Conservation (phyloP, 345 rosid genomes). For the Cardamine occulta region DNA sequence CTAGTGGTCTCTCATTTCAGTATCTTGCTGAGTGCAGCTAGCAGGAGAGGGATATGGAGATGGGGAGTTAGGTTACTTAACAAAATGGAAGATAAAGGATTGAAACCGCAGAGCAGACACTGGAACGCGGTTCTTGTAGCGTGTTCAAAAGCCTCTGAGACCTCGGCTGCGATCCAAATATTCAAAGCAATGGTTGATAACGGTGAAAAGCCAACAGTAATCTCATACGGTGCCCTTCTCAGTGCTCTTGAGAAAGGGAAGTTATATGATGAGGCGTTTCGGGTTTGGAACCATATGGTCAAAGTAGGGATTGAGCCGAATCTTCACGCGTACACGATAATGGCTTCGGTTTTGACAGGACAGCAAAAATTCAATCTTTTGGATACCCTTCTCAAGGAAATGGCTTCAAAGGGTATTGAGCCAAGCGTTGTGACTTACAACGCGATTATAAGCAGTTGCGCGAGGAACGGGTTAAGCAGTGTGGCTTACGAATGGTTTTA, state of each 20-base stretch:
- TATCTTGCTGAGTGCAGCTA: conserved; percentile 71
- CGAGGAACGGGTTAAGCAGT: conserved; percentile 58
- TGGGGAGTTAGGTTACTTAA: conserved; percentile 80
- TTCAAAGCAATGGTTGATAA: conserved; percentile 85
- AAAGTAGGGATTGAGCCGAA: conserved; percentile 78
- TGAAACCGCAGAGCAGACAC: conserved; percentile 75
- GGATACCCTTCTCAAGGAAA: conserved; percentile 66
- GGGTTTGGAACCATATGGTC: conserved; percentile 93
- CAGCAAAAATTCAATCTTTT: conserved; percentile 67
- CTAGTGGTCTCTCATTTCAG: conserved; percentile 77
- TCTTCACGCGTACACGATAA: conserved; percentile 73
- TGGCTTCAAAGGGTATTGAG: conserved; percentile 62
- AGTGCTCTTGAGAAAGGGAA: conserved; percentile 92
- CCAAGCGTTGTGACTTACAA: conserved; percentile 92
- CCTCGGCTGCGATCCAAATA: conserved; percentile 75
- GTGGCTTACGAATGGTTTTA: conserved; percentile 93
- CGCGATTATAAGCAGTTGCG: conserved; percentile 79
- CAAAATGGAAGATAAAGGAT: conserved; percentile 89
- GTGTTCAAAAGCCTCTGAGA: conserved; percentile 88
- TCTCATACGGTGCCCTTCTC: conserved; percentile 85
- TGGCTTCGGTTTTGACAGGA: conserved; percentile 79
- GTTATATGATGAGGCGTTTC: conserved; percentile 77
- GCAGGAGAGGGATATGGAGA: conserved; percentile 84
- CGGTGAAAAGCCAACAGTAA: conserved; percentile 82
- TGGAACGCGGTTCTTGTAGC: conserved; percentile 93